Percentiles rank a stretch among this genome's conserved stretches.
Evolutionary conservation across 2,329 filamentous ascomycete genomes (phyloP).

Genomic region (Talaromyces pinophilus): DNA sequence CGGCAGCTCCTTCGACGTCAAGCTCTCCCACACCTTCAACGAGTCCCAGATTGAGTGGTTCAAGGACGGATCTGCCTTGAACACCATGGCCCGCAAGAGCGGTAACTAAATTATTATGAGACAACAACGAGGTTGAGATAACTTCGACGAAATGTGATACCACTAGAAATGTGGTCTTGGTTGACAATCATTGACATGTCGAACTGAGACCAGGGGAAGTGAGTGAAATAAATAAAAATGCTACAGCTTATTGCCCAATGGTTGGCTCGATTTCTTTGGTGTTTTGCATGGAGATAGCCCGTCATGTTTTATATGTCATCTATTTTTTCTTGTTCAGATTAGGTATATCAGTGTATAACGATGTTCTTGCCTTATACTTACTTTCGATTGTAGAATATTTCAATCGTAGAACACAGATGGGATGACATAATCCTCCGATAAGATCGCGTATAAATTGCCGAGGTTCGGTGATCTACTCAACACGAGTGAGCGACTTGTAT

Average conservation of each 20-base stretch:
- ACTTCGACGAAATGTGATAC: slow-evolving; percentile 11
- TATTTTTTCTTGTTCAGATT: slow-evolving; percentile 38
- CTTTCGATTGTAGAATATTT: background rate
- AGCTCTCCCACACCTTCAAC: slow-evolving; percentile 96
- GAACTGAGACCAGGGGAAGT: background rate
- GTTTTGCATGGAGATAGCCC: slow-evolving; percentile 45
- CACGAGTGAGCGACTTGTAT: too few relatives aligned
- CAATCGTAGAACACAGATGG: background rate
- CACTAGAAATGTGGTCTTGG: slow-evolving; percentile 13
- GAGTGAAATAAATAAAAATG: slow-evolving; percentile 1
- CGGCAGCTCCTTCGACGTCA: slow-evolving; percentile 75
- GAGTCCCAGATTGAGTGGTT: slow-evolving; percentile 98
- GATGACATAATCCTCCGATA: slow-evolving; percentile 24
- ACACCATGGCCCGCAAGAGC: slow-evolving; percentile 88
- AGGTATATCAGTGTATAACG: slow-evolving; percentile 40
- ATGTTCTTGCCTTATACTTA: slow-evolving; percentile 24
- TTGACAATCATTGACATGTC: background rate
- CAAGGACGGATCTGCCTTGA: slow-evolving; percentile 94
- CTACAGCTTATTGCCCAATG: slow-evolving; percentile 16
- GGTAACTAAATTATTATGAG: slow-evolving; percentile 32
- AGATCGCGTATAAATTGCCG: slow-evolving; percentile 24
- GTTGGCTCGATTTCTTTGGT: slow-evolving; percentile 22
- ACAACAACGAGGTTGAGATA: slow-evolving; percentile 8
- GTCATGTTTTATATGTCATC: slow-evolving; percentile 35
- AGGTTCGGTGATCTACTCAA: slow-evolving; percentile 22